A percentile compares a stretch with the other conserved stretches of the same genome.
phyloP scores from a whole-genome alignment of 2,329 filamentous ascomycete genomes.

The Pseudopithomyces chartarum region DNA sequence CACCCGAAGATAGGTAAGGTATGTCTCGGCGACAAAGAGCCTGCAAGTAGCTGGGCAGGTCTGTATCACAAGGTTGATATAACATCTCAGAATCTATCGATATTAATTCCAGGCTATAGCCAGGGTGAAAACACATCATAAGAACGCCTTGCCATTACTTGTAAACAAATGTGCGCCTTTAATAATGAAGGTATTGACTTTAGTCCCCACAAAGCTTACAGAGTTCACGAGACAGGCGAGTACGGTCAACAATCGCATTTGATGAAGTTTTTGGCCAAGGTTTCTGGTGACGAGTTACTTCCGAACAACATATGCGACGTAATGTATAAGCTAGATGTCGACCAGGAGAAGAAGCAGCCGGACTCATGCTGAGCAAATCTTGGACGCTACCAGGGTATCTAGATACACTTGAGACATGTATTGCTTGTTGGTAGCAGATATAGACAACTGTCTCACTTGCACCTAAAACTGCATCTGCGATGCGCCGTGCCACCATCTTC shows the following conservation, averaged over 20 bases:
- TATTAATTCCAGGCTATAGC: background rate
- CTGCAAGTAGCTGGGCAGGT: background rate
- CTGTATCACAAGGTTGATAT: background rate
- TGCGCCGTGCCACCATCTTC: background rate
- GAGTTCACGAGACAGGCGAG: background rate
- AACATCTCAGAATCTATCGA: background rate
- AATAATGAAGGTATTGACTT: slow-evolving; percentile 8
- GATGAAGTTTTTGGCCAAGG: background rate
- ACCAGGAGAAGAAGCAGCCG: too few species aligned
- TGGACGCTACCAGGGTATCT: too few species aligned
- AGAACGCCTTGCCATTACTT: slow-evolving; percentile 2
- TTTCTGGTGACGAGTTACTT: too few species aligned
- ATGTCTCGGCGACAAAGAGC: slow-evolving; percentile 8
- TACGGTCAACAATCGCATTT: background rate
- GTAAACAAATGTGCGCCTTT: slow-evolving; percentile 5
- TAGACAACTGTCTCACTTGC: background rate
- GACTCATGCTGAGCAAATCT: too few species aligned
- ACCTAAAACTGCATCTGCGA: background rate
- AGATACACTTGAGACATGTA: background rate
- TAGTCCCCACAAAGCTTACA: background rate
- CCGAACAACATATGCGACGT: too few species aligned
- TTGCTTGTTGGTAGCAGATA: background rate
- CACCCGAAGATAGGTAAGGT: background rate
- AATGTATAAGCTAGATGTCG: too few species aligned
- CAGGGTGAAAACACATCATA: background rate